A percentile compares a stretch with the other conserved stretches of the same genome.
These are phyloP conservation scores for Tuber microsphaerosporum DNA, from an alignment of 495 filamentous ascomycete genomes.

Conservation along the genomic window DNA sequence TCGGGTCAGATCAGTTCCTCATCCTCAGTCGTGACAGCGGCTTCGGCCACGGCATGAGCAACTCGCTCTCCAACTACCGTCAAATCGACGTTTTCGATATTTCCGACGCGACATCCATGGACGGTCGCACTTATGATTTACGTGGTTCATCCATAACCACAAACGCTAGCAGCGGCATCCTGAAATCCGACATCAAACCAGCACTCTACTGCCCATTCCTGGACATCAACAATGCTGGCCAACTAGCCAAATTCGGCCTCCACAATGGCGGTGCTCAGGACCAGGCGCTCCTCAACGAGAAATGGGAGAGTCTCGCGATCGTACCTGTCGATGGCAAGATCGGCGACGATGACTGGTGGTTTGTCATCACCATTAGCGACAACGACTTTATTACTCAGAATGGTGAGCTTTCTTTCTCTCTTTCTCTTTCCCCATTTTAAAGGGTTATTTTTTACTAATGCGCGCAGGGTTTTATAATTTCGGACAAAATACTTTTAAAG, in stretches of 20 bases:
- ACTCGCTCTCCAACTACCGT: conserved; percentile 56
- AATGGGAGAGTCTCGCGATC: conserved; percentile 69
- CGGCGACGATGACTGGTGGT: conserved; percentile 54
- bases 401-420: conserved; percentile 52
- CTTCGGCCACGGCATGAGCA: conserved; percentile 53
- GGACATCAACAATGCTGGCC: conserved; percentile 63
- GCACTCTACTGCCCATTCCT: conserved; percentile 64
- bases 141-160: conserved; percentile 40
- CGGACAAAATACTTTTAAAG: conserved; percentile 55
- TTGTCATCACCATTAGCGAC: conserved; percentile 61
- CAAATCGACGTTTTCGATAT: conserved; percentile 70
- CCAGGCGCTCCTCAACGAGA: conserved; percentile 60
- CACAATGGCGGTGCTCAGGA: conserved; percentile 61
- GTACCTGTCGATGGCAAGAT: conserved; percentile 53
- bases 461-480: conserved; percentile 54
- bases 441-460: conserved; percentile 16
- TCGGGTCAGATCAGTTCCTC: conserved; percentile 60
- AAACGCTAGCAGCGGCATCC: conserved; percentile 47
- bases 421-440: background rate
- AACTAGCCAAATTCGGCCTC: conserved; percentile 61
- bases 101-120: conserved; percentile 58
- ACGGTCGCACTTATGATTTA: conserved; percentile 50
- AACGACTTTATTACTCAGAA: conserved; percentile 79
- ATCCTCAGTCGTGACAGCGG: conserved; percentile 61
- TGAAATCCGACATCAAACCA: conserved; percentile 54